Evolutionary conservation across 1,284 basidiomycete species (phyloP).

Genomic region (Trametes polyzona): DNA sequence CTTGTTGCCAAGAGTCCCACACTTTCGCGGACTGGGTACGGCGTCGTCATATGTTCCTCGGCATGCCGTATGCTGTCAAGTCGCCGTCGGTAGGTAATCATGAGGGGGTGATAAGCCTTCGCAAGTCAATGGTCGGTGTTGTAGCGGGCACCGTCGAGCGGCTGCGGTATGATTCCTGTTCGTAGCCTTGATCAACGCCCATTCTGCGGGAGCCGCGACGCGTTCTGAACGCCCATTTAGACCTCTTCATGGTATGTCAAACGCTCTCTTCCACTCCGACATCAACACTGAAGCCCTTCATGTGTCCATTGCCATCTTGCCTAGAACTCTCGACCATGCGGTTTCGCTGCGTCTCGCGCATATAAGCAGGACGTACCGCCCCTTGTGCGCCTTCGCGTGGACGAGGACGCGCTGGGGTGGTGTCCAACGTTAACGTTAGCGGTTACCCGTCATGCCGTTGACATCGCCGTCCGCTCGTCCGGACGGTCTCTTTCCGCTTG

Average conservation of each 20-base stretch:
- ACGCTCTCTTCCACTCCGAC: neutral
- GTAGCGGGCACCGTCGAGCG: neutral
- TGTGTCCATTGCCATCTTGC: neutral
- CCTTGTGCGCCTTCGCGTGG: neutral
- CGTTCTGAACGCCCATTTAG: neutral
- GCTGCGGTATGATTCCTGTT: neutral
- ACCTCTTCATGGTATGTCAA: neutral
- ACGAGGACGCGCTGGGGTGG: neutral
- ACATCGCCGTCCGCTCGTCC: neutral
- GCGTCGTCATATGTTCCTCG: neutral
- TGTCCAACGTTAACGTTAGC: neutral
- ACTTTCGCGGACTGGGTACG: neutral
- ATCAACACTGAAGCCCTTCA: neutral
- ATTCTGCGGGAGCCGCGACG: neutral
- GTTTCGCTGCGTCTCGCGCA: neutral
- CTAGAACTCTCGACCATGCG: neutral
- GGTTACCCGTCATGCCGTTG: no score
- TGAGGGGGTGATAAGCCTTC: neutral
- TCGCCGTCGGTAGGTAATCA: neutral
- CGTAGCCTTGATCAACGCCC: neutral
- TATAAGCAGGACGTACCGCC: slow-evolving; percentile 1
- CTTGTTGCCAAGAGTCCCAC: neutral
- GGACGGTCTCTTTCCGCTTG: neutral
- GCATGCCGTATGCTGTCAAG: neutral
- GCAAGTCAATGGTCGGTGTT: neutral